Evolutionary conservation across 169 alveolate genomes (phyloP), one percentile per base, ranked within the genome.

Genomic region (Plasmodium gonderi): DNA sequence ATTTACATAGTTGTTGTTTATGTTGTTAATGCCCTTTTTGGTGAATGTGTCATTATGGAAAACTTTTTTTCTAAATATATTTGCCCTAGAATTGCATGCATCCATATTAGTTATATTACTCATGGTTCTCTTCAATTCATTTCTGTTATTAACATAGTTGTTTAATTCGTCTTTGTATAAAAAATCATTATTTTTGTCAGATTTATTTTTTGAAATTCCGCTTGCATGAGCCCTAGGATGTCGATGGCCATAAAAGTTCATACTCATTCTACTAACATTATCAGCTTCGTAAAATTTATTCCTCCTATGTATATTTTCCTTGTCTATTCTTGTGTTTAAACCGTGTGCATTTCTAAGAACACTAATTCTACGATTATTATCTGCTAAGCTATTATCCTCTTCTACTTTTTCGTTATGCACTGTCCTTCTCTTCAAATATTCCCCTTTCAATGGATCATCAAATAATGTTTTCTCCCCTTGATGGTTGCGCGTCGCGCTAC

Each of bases 361-460:
- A 20, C 78, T 72, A 47, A 47, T 83, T 12, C 82, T 42, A 31
- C 36, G 72, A 42, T 83, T 69, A 49, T 47, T 67, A 51, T 42
- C 80, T 33, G 38, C 9, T 74, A 17, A 51, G 26, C 36, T 60
- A 60, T 42, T 54, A 20, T 69, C 92, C 40, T 79, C 89, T n/a
- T 68, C 85, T 11, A 36, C 31, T 51, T 76, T 51, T 47, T 83
- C 92, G 65, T 83, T 60, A 1, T 83, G 83, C 12, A 14, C 72
- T 7, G 82, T 83, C 64, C 64, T 76, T 44, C 83, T 83, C 33
- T 69, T 83, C 64, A 83, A 83, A 33, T 69, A 83, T 23, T 74
- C 67, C 40, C 75, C 42, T 38, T 83, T 72, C 47, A 29, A 12
- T 20, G 45, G 54, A 42, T 83, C 92, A 31, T 76, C 64, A 40